Percentiles rank a stretch among this genome's conserved stretches.
Evolutionary conservation across 2,329 filamentous ascomycete genomes (phyloP).

Genomic region (Colletotrichum lindemuthianum): DNA sequence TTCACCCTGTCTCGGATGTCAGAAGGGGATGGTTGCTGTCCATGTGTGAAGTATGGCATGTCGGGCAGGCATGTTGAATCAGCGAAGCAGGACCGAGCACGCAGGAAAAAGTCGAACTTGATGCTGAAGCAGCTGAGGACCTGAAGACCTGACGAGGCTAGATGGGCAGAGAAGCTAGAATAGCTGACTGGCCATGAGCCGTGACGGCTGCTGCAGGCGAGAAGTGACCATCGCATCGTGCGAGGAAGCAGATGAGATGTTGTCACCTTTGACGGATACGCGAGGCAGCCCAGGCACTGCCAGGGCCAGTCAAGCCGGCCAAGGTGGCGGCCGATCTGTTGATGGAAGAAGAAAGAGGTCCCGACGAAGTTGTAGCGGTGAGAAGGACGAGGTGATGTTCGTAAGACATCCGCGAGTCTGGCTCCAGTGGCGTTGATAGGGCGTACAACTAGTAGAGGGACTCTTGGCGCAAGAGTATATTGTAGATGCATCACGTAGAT

Average conservation of each 20-base stretch:
- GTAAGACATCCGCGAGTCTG: neutral
- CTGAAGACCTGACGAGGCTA: neutral
- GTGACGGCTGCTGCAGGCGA: constrained; percentile 29
- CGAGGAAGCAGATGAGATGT: constrained; percentile 4
- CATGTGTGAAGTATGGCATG: constrained; percentile 8
- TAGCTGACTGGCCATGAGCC: neutral
- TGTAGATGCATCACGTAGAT: too few species aligned
- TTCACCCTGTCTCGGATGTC: constrained; percentile 25
- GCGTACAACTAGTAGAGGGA: neutral
- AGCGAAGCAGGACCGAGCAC: constrained; percentile 23
- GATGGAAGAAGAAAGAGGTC: constrained; percentile 13
- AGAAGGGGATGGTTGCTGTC: constrained; percentile 12
- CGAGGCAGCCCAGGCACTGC: neutral
- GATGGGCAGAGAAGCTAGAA: neutral
- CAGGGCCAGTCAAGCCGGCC: neutral
- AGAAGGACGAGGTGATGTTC: too few species aligned
- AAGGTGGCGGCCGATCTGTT: constrained; percentile 15
- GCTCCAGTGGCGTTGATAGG: neutral
- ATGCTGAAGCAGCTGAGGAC: neutral
- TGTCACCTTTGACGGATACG: constrained; percentile 20
- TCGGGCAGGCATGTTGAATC: constrained; percentile 28
- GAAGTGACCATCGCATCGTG: constrained; percentile 7
- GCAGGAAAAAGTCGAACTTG: neutral
- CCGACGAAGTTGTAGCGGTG: too few species aligned
- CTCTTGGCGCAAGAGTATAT: too few species aligned